Conservation (phyloP, 2,329 filamentous ascomycete species). For the Aspergillus sojae region DNA sequence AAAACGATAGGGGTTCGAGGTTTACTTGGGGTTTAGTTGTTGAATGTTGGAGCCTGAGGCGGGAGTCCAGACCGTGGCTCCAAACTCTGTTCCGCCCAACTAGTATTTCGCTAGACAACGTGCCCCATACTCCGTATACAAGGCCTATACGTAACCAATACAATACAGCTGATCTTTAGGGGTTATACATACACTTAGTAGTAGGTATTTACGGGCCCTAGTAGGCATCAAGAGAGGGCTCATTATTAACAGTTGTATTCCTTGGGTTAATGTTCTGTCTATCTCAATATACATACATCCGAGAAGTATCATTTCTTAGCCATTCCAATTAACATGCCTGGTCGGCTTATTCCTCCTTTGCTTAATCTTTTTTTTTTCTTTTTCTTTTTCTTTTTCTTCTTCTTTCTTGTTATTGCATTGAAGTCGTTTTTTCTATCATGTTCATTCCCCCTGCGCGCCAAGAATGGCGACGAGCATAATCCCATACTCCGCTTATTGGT, state of each 20-base stretch:
- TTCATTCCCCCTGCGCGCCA: background rate
- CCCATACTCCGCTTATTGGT: constrained; percentile 12
- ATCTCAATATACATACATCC: constrained; percentile 1
- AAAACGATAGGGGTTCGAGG: background rate
- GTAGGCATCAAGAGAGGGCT: background rate
- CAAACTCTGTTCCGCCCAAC: background rate
- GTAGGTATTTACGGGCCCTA: background rate
- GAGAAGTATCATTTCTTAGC: background rate
- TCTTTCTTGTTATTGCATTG: constrained; percentile 6
- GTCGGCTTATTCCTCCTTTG: background rate
- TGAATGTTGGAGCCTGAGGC: background rate
- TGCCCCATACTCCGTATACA: background rate
- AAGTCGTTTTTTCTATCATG: constrained; percentile 14
- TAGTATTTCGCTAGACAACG: background rate
- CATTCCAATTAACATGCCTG: constrained; percentile 5
- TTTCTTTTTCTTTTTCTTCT: background rate
- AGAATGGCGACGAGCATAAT: constrained; percentile 4
- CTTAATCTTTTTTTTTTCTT: background rate
- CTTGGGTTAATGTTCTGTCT: background rate
- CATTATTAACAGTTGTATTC: background rate
- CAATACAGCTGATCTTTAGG: background rate
- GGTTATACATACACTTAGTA: background rate
- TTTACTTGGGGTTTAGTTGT: background rate
- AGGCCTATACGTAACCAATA: background rate
- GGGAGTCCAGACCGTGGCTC: constrained; percentile 1